Evolutionary conservation across 345 rosid genomes (phyloP).

Genomic region (Gossypium australe): DNA sequence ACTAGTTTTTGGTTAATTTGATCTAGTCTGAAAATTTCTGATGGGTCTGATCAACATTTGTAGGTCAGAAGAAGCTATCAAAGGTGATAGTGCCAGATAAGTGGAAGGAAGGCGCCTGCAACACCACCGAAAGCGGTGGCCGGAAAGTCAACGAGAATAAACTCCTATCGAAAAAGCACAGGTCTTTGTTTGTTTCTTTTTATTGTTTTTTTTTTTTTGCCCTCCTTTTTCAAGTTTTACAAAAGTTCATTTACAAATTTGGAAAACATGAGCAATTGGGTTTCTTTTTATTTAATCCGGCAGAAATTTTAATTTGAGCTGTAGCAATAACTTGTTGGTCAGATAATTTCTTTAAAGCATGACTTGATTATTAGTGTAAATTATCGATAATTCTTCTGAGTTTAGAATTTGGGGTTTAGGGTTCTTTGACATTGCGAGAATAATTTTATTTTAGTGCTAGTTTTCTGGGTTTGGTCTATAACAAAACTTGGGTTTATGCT

Average conservation of each 20-base stretch:
- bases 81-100: constrained; percentile 98
- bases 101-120: constrained; percentile 99
- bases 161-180: constrained; percentile 82
- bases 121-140: constrained; percentile 88
- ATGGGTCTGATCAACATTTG: background rate
- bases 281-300: background rate
- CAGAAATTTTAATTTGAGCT: background rate
- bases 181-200: constrained; percentile 29
- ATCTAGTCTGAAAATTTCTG: background rate
- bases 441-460: background rate
- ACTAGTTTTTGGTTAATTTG: background rate
- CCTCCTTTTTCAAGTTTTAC: background rate
- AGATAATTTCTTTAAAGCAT: background rate
- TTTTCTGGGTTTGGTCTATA: background rate
- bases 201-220: too few species aligned
- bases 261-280: background rate
- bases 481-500: too few species aligned
- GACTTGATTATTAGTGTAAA: background rate
- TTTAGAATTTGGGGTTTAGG: background rate
- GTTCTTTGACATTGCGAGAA: background rate
- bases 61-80: constrained; percentile 91
- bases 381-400: background rate
- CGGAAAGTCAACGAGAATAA: constrained; percentile 98
- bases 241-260: background rate
- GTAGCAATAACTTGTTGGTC: background rate